These are phyloP conservation scores for Gypsophila paniculata DNA, from an alignment of 179 eudicot species.

Conservation along the genomic window DNA sequence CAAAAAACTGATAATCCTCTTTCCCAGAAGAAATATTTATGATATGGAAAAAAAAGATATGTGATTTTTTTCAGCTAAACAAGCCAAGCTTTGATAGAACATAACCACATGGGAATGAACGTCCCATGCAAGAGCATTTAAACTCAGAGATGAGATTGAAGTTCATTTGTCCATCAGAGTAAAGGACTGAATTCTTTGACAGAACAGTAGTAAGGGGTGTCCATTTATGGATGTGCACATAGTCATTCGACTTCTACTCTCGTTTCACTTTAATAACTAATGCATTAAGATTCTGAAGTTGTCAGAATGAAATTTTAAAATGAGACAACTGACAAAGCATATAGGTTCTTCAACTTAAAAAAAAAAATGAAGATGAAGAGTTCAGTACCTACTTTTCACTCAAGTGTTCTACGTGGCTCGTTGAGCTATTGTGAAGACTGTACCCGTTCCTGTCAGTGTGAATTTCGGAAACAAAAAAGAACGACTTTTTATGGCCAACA, in stretches of 20 bases:
- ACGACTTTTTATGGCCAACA: constrained; percentile 59
- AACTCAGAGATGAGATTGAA: neutral
- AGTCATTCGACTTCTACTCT: neutral
- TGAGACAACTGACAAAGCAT: constrained; percentile 3
- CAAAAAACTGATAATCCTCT: neutral
- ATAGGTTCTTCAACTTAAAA: neutral
- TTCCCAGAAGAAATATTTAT: neutral
- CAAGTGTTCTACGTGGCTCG: constrained; percentile 53
- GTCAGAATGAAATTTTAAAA: constrained; percentile 2
- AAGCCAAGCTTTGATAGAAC: neutral
- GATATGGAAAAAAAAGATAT: neutral
- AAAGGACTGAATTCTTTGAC: neutral
- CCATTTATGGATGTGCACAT: neutral
- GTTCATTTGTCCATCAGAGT: constrained; percentile 4
- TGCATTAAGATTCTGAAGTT: neutral
- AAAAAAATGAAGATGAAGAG: constrained; percentile 10
- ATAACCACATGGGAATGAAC: neutral
- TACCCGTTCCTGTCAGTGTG: constrained; percentile 53
- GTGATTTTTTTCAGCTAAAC: neutral
- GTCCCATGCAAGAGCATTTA: neutral
- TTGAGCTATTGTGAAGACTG: constrained; percentile 43
- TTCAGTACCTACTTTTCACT: constrained; percentile 48
- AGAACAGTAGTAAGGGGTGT: neutral
- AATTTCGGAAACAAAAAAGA: constrained; percentile 74
- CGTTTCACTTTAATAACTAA: neutral